Conservation (phyloP, 1,284 basidiomycete genomes). For the Heterobasidion parviporum region DNA sequence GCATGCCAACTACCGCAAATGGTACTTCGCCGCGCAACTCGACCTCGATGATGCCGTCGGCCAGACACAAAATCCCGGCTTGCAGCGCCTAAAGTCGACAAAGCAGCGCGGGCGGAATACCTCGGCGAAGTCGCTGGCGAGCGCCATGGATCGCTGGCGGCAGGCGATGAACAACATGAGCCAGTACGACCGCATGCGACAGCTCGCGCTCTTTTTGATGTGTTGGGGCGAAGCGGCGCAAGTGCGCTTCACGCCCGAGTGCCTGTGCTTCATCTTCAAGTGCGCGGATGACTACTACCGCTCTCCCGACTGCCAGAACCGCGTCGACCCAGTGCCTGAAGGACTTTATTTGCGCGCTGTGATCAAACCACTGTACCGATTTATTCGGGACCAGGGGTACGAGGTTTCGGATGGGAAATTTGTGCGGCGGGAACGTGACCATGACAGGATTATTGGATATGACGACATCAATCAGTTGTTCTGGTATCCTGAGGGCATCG, state of each 20-base stretch:
- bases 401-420: conserved; percentile 96
- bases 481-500: conserved; percentile 99
- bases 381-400: conserved; percentile 97
- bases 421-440: conserved; percentile 88
- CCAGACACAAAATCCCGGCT: conserved; percentile 84
- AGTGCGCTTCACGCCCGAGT: conserved; percentile 97
- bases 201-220: conserved; percentile 92
- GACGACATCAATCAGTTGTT: conserved; percentile 99
- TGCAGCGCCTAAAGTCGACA: conserved; percentile 72
- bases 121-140: conserved; percentile 80
- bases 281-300: conserved; percentile 99
- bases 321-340: conserved; percentile 90
- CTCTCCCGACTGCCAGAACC: conserved; percentile 95
- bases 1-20: conserved; percentile 95
- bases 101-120: conserved; percentile 37
- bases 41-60: conserved; percentile 98
- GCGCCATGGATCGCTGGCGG: conserved; percentile 88
- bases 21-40: conserved; percentile 99
- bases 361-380: conserved; percentile 94
- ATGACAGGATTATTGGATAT: conserved; percentile 94
- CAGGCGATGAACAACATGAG: conserved; percentile 99
- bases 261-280: conserved; percentile 99
- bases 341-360: conserved; percentile 90
- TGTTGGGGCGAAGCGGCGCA: conserved; percentile 99
- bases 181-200: conserved; percentile 94